Percentiles rank a stretch among this genome's conserved stretches.
These are phyloP conservation scores for Termitomyces sp. DNA, from an alignment of 768 basidiomycete genomes.

Conservation along the genomic window DNA sequence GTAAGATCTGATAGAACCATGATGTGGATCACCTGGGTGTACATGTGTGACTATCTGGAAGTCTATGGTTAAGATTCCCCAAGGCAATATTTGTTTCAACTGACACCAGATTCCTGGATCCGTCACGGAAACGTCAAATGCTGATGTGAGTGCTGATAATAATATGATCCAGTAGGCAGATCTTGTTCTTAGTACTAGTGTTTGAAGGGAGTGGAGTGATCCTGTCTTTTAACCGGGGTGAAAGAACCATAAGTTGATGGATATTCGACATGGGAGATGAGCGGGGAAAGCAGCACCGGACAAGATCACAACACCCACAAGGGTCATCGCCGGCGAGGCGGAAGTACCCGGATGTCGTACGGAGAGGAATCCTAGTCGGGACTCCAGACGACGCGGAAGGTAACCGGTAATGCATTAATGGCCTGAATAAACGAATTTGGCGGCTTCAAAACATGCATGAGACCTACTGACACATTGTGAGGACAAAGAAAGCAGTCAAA, in stretches of 20 bases:
- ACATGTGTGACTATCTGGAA: constrained; percentile 2
- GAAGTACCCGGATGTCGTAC: constrained; percentile 12
- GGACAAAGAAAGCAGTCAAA: not conserved
- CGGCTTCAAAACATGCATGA: not conserved
- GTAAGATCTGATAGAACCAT: constrained; percentile 8
- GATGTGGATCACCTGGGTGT: constrained; percentile 11
- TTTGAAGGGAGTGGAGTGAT: constrained; percentile 1
- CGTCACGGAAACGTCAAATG: constrained; percentile 14
- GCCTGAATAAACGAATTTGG: constrained; percentile 1
- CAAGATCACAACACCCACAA: not conserved
- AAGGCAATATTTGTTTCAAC: constrained; percentile 3
- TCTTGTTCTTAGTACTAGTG: not conserved
- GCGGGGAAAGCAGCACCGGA: not conserved
- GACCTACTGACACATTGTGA: constrained; percentile 1
- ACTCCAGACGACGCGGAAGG: not conserved
- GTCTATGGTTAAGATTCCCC: constrained; percentile 1
- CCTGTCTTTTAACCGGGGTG: constrained; percentile 10
- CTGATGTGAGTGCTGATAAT: constrained; percentile 10
- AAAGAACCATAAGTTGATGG: constrained; percentile 4
- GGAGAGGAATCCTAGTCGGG: not conserved
- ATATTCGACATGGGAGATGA: too few relatives aligned
- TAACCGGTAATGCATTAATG: too few relatives aligned
- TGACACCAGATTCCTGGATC: not conserved
- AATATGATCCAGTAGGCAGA: constrained; percentile 10
- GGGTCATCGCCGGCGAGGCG: not conserved